Base-by-base conservation (phyloP, 1,284 basidiomycete genomes). In the Irpex rosettiformis region DNA sequence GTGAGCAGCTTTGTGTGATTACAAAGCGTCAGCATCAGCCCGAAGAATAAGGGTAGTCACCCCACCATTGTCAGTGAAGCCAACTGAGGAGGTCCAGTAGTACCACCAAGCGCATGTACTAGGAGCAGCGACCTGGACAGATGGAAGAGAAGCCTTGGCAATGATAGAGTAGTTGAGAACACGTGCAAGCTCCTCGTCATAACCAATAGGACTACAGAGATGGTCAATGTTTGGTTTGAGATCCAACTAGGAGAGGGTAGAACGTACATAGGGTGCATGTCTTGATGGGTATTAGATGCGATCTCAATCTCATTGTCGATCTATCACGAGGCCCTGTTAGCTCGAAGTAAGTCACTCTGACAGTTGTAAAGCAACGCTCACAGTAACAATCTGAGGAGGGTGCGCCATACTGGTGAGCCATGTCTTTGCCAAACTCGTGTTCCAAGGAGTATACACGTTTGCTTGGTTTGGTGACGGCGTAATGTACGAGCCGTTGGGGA, bases 281-380 rank as follows among this genome's bases (percentile, higher is more conserved):
- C 79, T 65, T 77, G 76, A 65, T 80, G 79, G 10, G 78, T 83
- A 61, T 64, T 77, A 56, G 70, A 69, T n/a, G 79, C 77, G 58
- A 81, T 82, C 65, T 81, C 80, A 28, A 81, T 81, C 65, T 80
- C 79, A 61, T 81, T 82, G 65, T 82, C 80, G 57, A 82, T 73
- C 43, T 45, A 45, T 45, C 2, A n/a, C 8, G 43, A 18, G 21
- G 16, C 43, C 43, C 21, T 22, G 43, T 45, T 22, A 45, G 18
- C 8, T 16, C 43, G 6, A 37, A 6, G 33, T 16, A 37, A 16
- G 33, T 16, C 16, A 7, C 33, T 37, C n/a, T n/a, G n/a, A n/a
- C n/a, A n/a, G n/a, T n/a, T n/a, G n/a, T n/a, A n/a, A n/a, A n/a
- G n/a, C n/a, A n/a, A n/a, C n/a, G n/a, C 43, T 45, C 21, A 45